Percentiles rank a stretch among this genome's conserved stretches.
Evolutionary conservation across 2,329 filamentous ascomycete genomes (phyloP).

Genomic region (Venturia nashicola): DNA sequence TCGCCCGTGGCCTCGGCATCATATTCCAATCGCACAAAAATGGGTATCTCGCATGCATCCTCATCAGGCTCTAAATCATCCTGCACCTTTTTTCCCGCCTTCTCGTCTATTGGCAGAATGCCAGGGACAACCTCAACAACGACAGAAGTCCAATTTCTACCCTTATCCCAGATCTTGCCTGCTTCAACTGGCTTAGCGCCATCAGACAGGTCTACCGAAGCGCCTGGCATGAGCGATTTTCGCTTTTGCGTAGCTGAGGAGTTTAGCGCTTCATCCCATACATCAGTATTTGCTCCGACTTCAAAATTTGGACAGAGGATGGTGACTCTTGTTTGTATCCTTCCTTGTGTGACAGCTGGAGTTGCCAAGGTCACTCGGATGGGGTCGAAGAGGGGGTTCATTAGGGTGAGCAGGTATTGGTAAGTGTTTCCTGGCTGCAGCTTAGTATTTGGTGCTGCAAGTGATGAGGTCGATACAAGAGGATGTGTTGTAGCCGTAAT

Average conservation of each 20-base stretch:
- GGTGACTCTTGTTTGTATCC: slow-evolving; percentile 54
- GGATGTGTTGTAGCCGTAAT: slow-evolving; percentile 18
- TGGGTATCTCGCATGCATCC: slow-evolving; percentile 73
- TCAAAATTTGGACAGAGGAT: slow-evolving; percentile 91
- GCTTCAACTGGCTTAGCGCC: slow-evolving; percentile 52
- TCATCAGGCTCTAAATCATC: slow-evolving; percentile 38
- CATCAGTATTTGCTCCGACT: slow-evolving; percentile 84
- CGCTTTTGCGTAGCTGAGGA: slow-evolving; percentile 15
- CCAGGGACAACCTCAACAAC: slow-evolving; percentile 76
- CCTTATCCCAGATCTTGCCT: slow-evolving; percentile 92
- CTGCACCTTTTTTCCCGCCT: slow-evolving; percentile 34
- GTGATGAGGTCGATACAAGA: slow-evolving; percentile 9
- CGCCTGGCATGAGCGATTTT: slow-evolving; percentile 32
- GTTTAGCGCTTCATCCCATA: slow-evolving; percentile 80
- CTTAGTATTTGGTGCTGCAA: slow-evolving; percentile 17
- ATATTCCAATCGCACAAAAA: slow-evolving; percentile 90
- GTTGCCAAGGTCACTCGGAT: slow-evolving; percentile 82
- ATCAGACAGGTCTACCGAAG: slow-evolving; percentile 11
- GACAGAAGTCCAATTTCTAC: slow-evolving; percentile 88
- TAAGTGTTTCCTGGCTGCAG: slow-evolving; percentile 40
- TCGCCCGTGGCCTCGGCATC: slow-evolving; percentile 56
- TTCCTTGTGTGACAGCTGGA: slow-evolving; percentile 35
- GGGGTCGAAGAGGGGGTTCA: slow-evolving; percentile 86
- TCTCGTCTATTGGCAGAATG: slow-evolving; percentile 12
- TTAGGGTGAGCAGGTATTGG: slow-evolving; percentile 81